Conservation (phyloP, 805 yeast species). For the Kodamaea hsintzibuensis region DNA sequence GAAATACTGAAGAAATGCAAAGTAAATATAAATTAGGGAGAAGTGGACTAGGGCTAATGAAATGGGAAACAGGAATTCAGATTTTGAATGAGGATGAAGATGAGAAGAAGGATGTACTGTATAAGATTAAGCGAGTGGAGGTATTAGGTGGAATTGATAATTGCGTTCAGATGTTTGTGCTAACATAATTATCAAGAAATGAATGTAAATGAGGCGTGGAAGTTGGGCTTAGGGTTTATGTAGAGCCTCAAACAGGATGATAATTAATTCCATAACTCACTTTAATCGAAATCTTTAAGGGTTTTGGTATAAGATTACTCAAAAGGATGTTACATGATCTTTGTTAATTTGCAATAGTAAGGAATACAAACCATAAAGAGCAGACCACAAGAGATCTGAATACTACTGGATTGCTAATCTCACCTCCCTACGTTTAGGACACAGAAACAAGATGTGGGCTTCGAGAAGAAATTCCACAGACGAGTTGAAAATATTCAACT, state of each 20-base stretch:
- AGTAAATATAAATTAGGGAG: constrained; percentile 2
- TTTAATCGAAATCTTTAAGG: too few relatives aligned
- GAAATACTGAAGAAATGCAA: constrained; percentile 5
- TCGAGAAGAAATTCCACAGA: not conserved
- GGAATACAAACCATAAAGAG: too few relatives aligned
- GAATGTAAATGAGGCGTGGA: too few relatives aligned
- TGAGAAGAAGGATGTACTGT: constrained; percentile 13
- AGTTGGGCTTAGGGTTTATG: too few relatives aligned
- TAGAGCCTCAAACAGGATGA: too few relatives aligned
- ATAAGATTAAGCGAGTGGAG: constrained; percentile 7
- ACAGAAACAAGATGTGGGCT: too few relatives aligned
- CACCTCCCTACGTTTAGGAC: too few relatives aligned
- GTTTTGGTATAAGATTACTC: too few relatives aligned
- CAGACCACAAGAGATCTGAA: not conserved
- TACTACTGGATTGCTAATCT: not conserved
- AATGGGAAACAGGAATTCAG: constrained; percentile 6
- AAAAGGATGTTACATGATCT: too few relatives aligned
- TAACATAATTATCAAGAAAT: not conserved
- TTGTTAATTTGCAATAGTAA: too few relatives aligned
- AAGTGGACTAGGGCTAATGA: constrained; percentile 6
- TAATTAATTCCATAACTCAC: too few relatives aligned
- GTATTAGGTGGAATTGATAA: constrained; percentile 11
- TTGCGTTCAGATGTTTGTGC: constrained; percentile 10
- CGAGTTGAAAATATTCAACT: not conserved
- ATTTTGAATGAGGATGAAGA: constrained; percentile 6